Percentiles rank a stretch among this genome's conserved stretches.
phyloP scores from a whole-genome alignment of 805 yeast genomes.

The Saccharomycopsis lassenensis region DNA sequence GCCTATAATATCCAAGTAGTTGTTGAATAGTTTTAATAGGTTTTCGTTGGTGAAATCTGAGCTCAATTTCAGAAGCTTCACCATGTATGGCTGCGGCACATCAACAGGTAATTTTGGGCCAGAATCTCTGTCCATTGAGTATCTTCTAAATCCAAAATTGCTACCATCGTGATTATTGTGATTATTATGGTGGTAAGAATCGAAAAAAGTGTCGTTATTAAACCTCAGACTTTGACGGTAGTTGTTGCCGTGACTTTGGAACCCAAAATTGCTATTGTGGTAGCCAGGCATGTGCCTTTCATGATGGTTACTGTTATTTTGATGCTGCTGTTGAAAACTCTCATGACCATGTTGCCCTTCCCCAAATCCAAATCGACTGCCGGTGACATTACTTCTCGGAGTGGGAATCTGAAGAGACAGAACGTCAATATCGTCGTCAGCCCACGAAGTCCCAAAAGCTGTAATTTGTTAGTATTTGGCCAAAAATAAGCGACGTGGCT shows the following conservation, averaged over 20 bases:
- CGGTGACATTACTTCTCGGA: too few species aligned
- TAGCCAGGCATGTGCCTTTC: too few species aligned
- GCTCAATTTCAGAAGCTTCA: constrained; percentile 52
- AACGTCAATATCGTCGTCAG: constrained; percentile 60
- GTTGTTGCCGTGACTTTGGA: too few species aligned
- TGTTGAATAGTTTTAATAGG: constrained; percentile 14
- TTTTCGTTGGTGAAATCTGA: constrained; percentile 30
- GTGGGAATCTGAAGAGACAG: too few species aligned
- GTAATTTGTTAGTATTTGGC: background rate
- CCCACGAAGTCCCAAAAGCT: constrained; percentile 41
- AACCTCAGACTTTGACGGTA: too few species aligned
- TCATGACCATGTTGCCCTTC: too few species aligned
- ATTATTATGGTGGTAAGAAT: background rate
- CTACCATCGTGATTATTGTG: background rate
- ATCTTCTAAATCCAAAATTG: constrained; percentile 2
- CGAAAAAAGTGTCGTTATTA: too few species aligned
- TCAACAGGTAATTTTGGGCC: constrained; percentile 11
- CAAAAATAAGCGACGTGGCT: too few species aligned
- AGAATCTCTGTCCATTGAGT: background rate
- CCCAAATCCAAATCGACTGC: too few species aligned
- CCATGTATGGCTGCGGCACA: constrained; percentile 50
- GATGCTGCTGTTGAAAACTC: too few species aligned
- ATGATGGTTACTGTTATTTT: too few species aligned
- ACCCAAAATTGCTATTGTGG: too few species aligned
- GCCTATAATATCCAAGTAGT: constrained; percentile 17